Evolutionary conservation across 2,329 filamentous ascomycete genomes (phyloP).

Genomic region (Periconia sp.): DNA sequence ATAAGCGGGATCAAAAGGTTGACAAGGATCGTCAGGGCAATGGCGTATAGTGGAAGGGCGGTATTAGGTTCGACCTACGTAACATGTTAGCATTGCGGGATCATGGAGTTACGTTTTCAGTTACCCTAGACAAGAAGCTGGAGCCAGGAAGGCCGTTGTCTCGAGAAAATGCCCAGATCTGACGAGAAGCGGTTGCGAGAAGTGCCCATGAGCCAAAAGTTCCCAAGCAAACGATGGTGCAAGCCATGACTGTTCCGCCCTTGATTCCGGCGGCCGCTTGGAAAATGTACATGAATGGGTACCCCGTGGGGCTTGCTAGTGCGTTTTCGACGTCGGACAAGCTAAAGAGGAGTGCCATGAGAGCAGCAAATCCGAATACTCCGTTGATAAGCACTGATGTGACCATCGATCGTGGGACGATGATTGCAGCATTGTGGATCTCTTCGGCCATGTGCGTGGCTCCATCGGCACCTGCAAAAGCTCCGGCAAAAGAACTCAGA

Average conservation of each 20-base stretch:
- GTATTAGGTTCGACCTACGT: conserved; percentile 26
- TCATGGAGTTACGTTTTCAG: not conserved
- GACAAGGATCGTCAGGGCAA: conserved; percentile 38
- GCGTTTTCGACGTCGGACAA: conserved; percentile 41
- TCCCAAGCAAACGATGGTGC: conserved; percentile 34
- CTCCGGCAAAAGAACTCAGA: conserved; percentile 25
- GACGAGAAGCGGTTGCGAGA: conserved; percentile 45
- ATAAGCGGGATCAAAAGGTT: conserved; percentile 54
- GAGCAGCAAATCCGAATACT: conserved; percentile 37
- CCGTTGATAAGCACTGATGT: conserved; percentile 42
- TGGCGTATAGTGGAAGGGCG: conserved; percentile 42
- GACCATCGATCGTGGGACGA: conserved; percentile 42
- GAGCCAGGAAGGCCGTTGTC: conserved; percentile 49
- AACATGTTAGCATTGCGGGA: conserved; percentile 19
- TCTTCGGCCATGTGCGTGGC: conserved; percentile 28
- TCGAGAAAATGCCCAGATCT: conserved; percentile 49
- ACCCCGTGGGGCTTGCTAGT: conserved; percentile 48
- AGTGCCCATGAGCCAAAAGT: conserved; percentile 43
- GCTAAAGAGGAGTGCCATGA: conserved; percentile 43
- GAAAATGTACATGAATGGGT: conserved; percentile 56
- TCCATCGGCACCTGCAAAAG: conserved; percentile 26
- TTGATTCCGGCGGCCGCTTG: conserved; percentile 29
- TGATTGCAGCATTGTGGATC: conserved; percentile 24
- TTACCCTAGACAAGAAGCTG: conserved; percentile 24
- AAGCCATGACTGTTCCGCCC: conserved; percentile 54